phyloP scores from a whole-genome alignment of 306 rosid species.

The Sophora flavescens region DNA sequence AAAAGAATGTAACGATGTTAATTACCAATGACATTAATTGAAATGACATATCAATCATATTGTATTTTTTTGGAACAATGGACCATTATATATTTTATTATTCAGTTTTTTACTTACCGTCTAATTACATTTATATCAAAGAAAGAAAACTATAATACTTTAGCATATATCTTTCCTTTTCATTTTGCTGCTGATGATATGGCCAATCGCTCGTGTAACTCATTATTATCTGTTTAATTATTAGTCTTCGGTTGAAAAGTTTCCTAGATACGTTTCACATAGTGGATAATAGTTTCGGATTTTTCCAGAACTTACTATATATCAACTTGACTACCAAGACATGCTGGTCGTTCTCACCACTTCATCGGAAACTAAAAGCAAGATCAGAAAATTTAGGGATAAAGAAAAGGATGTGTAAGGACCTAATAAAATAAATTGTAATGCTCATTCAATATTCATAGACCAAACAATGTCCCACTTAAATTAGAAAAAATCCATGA shows the following conservation, averaged over 20 bases:
- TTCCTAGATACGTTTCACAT: background rate
- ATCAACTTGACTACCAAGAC: background rate
- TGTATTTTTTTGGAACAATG: background rate
- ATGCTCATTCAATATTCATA: constrained; percentile 8
- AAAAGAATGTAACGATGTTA: too few species aligned
- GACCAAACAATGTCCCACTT: constrained; percentile 23
- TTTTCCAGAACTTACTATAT: background rate
- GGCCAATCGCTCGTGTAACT: too few species aligned
- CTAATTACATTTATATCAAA: too few species aligned
- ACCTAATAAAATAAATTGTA: background rate
- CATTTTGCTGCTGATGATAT: background rate
- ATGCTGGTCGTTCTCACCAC: constrained; percentile 21
- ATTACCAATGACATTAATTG: background rate
- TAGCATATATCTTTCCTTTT: too few species aligned
- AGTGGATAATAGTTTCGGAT: background rate
- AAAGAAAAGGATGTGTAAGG: constrained; percentile 47
- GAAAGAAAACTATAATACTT: too few species aligned
- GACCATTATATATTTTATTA: background rate
- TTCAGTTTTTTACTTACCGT: background rate
- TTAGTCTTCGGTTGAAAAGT: too few species aligned
- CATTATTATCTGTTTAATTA: too few species aligned
- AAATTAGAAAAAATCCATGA: background rate
- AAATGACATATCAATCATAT: too few species aligned
- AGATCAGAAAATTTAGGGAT: background rate
- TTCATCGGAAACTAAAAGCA: background rate